Evolutionary conservation across 1,284 basidiomycete genomes (phyloP), one percentile per base, ranked within the genome.

Genomic region (Pulchroboletus neoregius): DNA sequence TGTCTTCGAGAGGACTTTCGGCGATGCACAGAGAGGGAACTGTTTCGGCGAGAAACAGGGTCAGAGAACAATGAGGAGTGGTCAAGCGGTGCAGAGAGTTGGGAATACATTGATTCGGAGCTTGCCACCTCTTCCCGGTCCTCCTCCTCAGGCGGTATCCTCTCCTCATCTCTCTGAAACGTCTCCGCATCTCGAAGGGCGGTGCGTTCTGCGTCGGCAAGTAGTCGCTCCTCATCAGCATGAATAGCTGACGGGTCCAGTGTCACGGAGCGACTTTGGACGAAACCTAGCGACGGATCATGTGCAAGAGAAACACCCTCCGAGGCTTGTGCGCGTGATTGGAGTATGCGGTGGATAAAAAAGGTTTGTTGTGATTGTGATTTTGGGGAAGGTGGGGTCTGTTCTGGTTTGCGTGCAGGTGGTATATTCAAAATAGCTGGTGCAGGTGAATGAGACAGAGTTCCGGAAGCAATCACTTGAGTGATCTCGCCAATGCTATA

Each of bases 291-390:
- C 4, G 48, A 60, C 3, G 37, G 18, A 13, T 12, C 40, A 38
- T 40, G 37, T 5, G 37, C 22, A 20, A 32, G 41, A 9, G 43
- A 8, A 5, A 20, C 9, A 1, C 16, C 44, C n/a, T 61, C 50
- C 8, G 63, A 60, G 5, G 48, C 57, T 5, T 8, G 51, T 42
- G 59, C 51, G 7, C 63, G 60, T 6, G 52, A 58, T 22, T 56
- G 50, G 15, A 67, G 48, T 27, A 51, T 49, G 12, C 63, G 57
- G 27, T 53, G 54, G 31, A 63, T 12, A 40, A 63, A 67, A 20
- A 54, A 27, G 3, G 34, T 30, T 10, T 43, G 15, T 20, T 20
- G 20, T 5, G 11, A 12, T 5, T 30, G 41, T 7, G 54, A 7
- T 22, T 32, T 49, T 2, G 33, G 24, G 13, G 55, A 20, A 22